Base-by-base conservation (phyloP, 345 rosid genomes). In the Cardamine occulta region DNA sequence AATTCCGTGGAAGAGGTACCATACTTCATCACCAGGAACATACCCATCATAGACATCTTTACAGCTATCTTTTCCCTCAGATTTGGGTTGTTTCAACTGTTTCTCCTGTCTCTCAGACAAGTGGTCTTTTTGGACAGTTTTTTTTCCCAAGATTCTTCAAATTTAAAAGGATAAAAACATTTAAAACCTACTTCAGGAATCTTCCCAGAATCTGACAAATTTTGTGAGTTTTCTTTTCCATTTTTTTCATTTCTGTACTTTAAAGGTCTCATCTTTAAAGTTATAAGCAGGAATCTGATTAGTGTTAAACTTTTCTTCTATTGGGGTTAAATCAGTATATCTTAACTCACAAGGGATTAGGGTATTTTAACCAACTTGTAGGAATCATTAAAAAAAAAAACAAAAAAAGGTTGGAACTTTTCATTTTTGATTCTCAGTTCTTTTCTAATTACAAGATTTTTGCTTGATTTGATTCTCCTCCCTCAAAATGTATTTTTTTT, bases 261-360 rank as follows among this genome's bases (percentile, higher is more conserved):
- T 17, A 69, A 62, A 69, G 58, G 7, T 52, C 45, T 53, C 74
- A 44, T 44, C 57, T 28, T 66, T 44, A 47, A 47, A 45, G 51
- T 59, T 55, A 28, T 28, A 35, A 53, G 4, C 42, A 76, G 2
- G 62, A 77, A 77, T 56, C 67, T 28, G 48, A 71, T 77, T 71
- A 70, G 35, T 54, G 66, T 59, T 19, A 6, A 39, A 24, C 17
- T 44, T 45, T 68, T 7, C 44, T 55, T 64, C 24, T 31, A 12
- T 74, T 58, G 67, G 45, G 5, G 69, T 69, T 69, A 32, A 32
- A 42, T 77, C 66, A 69, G 60, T 70, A 3, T 69, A 32, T 73
- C 70, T 79, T 81, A 68, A 83, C 74, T 75, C 73, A 65, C 58
- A 79, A 79, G 83, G 21, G 86, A 60, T 80, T 62, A 78, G 42